These are phyloP conservation scores for Cystobasidium pallidum DNA, from an alignment of 1,284 basidiomycete genomes.

Conservation along the genomic window DNA sequence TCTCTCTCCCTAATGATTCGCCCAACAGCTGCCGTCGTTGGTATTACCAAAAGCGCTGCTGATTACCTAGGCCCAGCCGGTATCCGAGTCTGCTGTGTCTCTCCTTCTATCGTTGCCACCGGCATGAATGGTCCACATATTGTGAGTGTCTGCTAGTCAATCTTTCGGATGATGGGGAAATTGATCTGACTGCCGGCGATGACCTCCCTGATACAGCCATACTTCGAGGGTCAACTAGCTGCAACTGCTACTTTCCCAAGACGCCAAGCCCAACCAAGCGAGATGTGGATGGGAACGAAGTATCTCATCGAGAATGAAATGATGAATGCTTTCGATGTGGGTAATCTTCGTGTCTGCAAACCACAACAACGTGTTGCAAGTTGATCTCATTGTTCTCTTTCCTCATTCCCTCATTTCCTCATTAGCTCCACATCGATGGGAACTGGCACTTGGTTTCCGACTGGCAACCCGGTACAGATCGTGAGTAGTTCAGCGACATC, in stretches of 20 bases:
- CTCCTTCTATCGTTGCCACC: conserved; percentile 55
- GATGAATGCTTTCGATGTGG: conserved; percentile 54
- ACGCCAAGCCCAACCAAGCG: conserved; percentile 52
- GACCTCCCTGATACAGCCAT: conserved; percentile 25
- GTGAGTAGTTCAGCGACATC: conserved; percentile 35
- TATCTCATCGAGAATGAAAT: conserved; percentile 55
- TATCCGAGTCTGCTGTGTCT: conserved; percentile 55
- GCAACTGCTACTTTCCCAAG: conserved; percentile 56
- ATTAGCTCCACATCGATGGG: conserved; percentile 53
- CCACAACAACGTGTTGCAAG: no score
- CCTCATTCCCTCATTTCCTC: neutral
- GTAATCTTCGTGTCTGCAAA: neutral
- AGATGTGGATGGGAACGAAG: conserved; percentile 52
- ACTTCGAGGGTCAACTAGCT: conserved; percentile 52
- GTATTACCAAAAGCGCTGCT: conserved; percentile 54
- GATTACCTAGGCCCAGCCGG: conserved; percentile 56
- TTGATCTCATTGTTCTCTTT: no score
- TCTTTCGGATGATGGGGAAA: no score
- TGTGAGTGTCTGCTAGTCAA: conserved; percentile 31
- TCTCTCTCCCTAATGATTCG: no score
- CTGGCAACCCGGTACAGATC: conserved; percentile 51
- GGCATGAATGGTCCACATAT: conserved; percentile 53
- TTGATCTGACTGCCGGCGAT: no score
- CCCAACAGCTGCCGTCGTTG: conserved; percentile 52
- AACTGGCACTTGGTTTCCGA: conserved; percentile 55